A percentile compares a stretch with the other conserved stretches of the same genome.
Evolutionary conservation across 768 basidiomycete species (phyloP).

Genomic region (Phallus indusiatus): DNA sequence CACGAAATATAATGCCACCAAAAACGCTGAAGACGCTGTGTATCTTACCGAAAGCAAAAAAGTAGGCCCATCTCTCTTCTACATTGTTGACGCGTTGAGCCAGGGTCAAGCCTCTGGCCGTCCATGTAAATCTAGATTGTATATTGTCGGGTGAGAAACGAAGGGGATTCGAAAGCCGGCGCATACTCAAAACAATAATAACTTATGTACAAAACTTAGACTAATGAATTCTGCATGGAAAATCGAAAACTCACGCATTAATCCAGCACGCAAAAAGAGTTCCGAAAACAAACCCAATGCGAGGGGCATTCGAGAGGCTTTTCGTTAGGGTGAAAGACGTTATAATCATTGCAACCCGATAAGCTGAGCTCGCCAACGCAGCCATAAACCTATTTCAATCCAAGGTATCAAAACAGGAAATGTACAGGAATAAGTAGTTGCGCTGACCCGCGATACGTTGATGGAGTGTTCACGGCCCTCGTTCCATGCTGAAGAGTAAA

Average conservation of each 20-base stretch:
- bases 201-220: conserved; percentile 25
- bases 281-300: conserved; percentile 47
- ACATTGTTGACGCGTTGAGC: conserved; percentile 60
- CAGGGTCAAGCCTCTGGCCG: conserved; percentile 61
- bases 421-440: neutral
- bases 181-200: conserved; percentile 88
- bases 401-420: neutral
- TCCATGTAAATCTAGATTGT: conserved; percentile 59
- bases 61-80: conserved; percentile 88
- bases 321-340: conserved; percentile 67
- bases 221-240: conserved; percentile 1
- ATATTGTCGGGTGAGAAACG: neutral
- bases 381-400: conserved; percentile 62
- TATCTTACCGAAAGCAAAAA: conserved; percentile 64
- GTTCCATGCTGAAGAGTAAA: conserved; percentile 65
- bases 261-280: conserved; percentile 81
- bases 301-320: conserved; percentile 52
- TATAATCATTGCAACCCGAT: conserved; percentile 71
- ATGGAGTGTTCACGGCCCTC: conserved; percentile 37
- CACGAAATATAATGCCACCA: neutral
- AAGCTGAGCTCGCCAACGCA: conserved; percentile 70
- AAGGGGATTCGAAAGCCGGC: conserved; percentile 7
- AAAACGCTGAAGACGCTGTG: conserved; percentile 7
- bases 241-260: conserved; percentile 58
- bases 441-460: conserved; percentile 34